Evolutionary conservation across 2,329 filamentous ascomycete species (phyloP), one percentile per base, ranked within the genome.

Genomic region (Trichophyton simii): DNA sequence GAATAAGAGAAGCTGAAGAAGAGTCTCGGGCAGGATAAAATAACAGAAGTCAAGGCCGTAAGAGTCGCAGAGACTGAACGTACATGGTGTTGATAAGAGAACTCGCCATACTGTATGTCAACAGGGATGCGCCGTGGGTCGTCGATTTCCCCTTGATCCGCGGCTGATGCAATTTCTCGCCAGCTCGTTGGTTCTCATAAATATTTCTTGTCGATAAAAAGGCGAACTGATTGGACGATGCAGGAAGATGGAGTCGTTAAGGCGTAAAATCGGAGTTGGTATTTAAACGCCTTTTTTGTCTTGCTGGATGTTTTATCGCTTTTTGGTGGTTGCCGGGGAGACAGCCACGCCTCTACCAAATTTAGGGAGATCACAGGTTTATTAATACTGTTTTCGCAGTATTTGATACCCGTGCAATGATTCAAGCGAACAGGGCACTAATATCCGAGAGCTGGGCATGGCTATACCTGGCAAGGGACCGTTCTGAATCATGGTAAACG

Each of bases 11-110:
- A 13, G 34, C 34, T 4, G 34, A 38, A 38, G 34, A 1, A 38
- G 34, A 2, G 15, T 55, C 13, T 55, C 34, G 18, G 3, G 52
- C 52, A 52, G 28, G 8, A 11, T 20, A 36, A n/a, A 11, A 34
- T 8, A 13, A 28, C n/a, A 34, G 15, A 28, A 28, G 28, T 34
- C 13, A 55, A 36, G 13, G 31, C 28, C 52, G 18, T 20, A 13
- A 25, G 58, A 50, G 31, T 9, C 8, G 20, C 13, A 50, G 25
- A 9, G 3, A 13, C 22, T 25, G 36, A 22, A 59, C 58, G n/a
- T 41, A 59, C 58, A 59, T 59, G 20, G 58, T 59, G 28, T 42
- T 59, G 9, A 59, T 59, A 28, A 59, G 46, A 11, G 55, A 58
- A 28, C 25, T 25, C 42, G 57, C 57, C 57, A 58, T 58, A 8